These are phyloP conservation scores for Arabidopsis lyrata DNA, from an alignment of 441 rosid species.

Conservation along the genomic window DNA sequence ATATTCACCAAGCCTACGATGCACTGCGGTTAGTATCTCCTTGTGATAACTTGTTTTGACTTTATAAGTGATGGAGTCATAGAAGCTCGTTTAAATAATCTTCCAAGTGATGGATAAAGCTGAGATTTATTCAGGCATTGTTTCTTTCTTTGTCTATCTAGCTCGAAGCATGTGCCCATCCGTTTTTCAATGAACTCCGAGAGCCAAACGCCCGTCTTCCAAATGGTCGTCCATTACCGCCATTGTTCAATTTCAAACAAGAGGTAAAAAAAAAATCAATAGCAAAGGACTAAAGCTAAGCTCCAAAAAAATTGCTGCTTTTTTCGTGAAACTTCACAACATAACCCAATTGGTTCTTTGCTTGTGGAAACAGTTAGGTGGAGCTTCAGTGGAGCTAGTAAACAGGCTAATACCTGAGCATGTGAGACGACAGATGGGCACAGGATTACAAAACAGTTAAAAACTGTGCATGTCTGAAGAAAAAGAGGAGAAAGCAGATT, in stretches of 20 bases:
- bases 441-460: background rate
- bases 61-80: background rate
- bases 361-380: conserved; percentile 51
- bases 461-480: conserved; percentile 18
- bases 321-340: background rate
- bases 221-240: conserved; percentile 59
- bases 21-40: conserved; percentile 65
- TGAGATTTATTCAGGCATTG: conserved; percentile 8
- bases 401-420: conserved; percentile 68
- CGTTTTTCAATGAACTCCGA: conserved; percentile 75
- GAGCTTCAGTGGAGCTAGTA: conserved; percentile 67
- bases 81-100: background rate
- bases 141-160: conserved; percentile 9
- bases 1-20: conserved; percentile 74
- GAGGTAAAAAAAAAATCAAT: conserved; percentile 42
- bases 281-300: background rate
- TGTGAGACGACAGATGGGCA: conserved; percentile 52
- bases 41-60: background rate
- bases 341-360: background rate
- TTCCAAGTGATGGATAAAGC: background rate
- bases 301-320: background rate
- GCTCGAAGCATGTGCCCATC: conserved; percentile 76
- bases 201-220: conserved; percentile 71
- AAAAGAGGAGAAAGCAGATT: conserved; percentile 13
- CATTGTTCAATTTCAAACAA: conserved; percentile 64